Base-by-base conservation (phyloP, 768 basidiomycete genomes). In the Dentipellis sp. region DNA sequence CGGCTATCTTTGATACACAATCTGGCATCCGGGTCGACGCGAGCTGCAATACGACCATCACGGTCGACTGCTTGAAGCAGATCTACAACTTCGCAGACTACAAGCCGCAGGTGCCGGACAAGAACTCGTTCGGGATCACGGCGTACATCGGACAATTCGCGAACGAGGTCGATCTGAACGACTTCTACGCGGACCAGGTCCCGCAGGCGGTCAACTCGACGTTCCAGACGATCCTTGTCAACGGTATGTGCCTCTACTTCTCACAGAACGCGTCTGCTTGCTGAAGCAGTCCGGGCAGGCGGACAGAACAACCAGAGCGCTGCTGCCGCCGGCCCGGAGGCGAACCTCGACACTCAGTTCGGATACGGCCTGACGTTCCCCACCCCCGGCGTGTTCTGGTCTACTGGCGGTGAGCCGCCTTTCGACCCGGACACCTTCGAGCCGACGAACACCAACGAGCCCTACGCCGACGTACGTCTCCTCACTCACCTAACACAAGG, bases 271-370 rank as follows among this genome's bases (percentile, higher is more conserved):
- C 52, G 2, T 39, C 4, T 53, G 10, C 21, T 17, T n/a, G 6
- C 10, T 22, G 29, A 29, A 2, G 7, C 19, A 6, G 7, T 0
- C 35, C 8, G 14, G 0, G 6, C 35, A 9, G 87, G 79, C 50
- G 86, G 84, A 2, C 39, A 69, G 56, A 86, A 89, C 63, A 74
- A 76, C 56, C 86, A 90, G 64, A 79, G 60, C 49, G 45, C 70
- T n/a, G 67, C 67, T 0, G 67, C 71, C 12, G 80, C 86, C 14
- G 85, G 86, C 1, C 63, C 56, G 3, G 88, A 91, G 65, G 87
- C 86, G 3, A 75, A 84, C 59, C 68, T 88, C 23, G 86, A 88
- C 58, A 76, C 78, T 3, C 84, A 88, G 0, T 84, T 80, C 67
- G 82, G 78, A 1, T 83, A 77, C 58, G 86, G 85, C 22, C 53